phyloP scores from a whole-genome alignment of 2,329 filamentous ascomycete genomes.

The Peltaster fructicola region DNA sequence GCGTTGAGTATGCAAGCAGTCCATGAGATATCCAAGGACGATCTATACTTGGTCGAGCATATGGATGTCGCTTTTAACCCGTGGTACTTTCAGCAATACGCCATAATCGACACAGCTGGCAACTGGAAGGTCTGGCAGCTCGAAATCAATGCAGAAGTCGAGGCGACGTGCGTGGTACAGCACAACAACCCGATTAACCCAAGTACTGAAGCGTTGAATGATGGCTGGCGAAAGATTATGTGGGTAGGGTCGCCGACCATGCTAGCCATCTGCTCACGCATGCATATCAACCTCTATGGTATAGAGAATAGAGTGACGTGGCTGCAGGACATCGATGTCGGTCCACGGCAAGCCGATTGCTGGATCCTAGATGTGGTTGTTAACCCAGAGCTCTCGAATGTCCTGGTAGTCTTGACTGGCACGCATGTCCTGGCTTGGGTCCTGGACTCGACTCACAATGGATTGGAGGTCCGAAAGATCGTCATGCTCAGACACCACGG shows the following conservation, averaged over 20 bases:
- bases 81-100: slow-evolving; percentile 41
- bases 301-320: slow-evolving; percentile 11
- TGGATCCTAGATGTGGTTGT: slow-evolving; percentile 42
- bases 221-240: slow-evolving; percentile 33
- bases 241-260: slow-evolving; percentile 32
- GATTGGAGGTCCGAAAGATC: too few species aligned
- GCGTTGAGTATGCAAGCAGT: slow-evolving; percentile 32
- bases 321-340: slow-evolving; percentile 13
- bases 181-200: slow-evolving; percentile 16
- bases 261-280: slow-evolving; percentile 36
- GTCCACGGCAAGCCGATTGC: slow-evolving; percentile 14
- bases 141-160: slow-evolving; percentile 7
- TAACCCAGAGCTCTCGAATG: slow-evolving; percentile 29
- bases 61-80: slow-evolving; percentile 50
- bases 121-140: slow-evolving; percentile 54
- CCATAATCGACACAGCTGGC: slow-evolving; percentile 46
- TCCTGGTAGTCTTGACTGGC: slow-evolving; percentile 43
- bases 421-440: too few species aligned
- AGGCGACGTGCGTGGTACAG: background rate
- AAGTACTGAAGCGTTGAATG: slow-evolving; percentile 19
- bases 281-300: slow-evolving; percentile 19
- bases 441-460: too few species aligned
- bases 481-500: too few species aligned
- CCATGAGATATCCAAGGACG: slow-evolving; percentile 31
- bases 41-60: slow-evolving; percentile 39